phyloP scores from a whole-genome alignment of 1,139 yeast species.

The Nakaseomyces delphensis region DNA sequence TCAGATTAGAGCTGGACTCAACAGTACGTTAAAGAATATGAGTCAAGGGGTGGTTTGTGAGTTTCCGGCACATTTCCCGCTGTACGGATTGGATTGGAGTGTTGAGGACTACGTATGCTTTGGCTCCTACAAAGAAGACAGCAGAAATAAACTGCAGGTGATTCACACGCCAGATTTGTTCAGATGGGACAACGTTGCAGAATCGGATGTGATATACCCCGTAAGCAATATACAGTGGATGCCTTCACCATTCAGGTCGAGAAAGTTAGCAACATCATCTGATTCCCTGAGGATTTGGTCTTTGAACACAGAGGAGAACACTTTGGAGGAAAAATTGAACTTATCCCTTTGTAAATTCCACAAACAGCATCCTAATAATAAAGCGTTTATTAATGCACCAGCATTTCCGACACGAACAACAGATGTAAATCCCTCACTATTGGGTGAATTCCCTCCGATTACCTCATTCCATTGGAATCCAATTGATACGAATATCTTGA shows the following conservation, averaged over 20 bases:
- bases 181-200: conserved; percentile 43
- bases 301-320: conserved; percentile 20
- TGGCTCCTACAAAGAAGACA: conserved; percentile 31
- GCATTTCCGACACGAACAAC: conserved; percentile 6
- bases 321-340: conserved; percentile 27
- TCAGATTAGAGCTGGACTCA: conserved; percentile 6
- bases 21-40: conserved; percentile 7
- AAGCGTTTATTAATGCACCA: conserved; percentile 7
- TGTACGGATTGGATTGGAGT: conserved; percentile 30
- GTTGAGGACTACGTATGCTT: conserved; percentile 27
- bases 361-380: conserved; percentile 17
- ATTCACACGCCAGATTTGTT: conserved; percentile 35
- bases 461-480: conserved; percentile 93
- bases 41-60: conserved; percentile 18
- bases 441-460: conserved; percentile 56
- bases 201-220: conserved; percentile 49
- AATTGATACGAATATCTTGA: conserved; percentile 58
- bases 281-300: conserved; percentile 33
- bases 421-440: conserved; percentile 10
- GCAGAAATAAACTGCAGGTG: conserved; percentile 26
- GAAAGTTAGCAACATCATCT: conserved; percentile 31
- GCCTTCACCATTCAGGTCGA: conserved; percentile 34
- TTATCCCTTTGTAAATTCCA: conserved; percentile 29
- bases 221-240: conserved; percentile 61
- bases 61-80: conserved; percentile 24